Evolutionary conservation across 352 stramenopile species (phyloP), one percentile per base, ranked within the genome.

Genomic region (Phytophthora pinifolia): DNA sequence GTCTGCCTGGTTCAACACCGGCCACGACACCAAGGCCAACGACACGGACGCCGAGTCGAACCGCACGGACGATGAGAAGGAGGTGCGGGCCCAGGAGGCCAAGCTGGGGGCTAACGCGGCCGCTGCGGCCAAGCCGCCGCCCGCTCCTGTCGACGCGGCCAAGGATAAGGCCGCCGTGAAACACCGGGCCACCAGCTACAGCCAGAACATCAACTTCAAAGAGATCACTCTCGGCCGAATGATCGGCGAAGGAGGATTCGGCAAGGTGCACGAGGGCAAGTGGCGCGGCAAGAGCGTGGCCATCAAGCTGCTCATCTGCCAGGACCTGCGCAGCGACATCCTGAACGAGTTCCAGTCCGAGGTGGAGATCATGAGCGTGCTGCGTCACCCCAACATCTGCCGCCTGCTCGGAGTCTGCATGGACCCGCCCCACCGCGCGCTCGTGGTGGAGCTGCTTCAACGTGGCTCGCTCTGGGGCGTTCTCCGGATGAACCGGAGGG

Each of bases 331-430:
- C 12, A 76, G 56, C 17, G 79, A 86, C 39, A 86, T 86, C 46
- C 22, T 86, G 50, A 62, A 79, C 41, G 79, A 89, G 43, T 85
- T 89, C 51, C 70, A 86, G 59, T 84, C 71, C 9, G 79, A 89
- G 57, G 70, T 86, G 39, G 74, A 85, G 64, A 86, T 89, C 53
- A 89, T 89, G 79, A 86, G 74, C 32, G 73, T 86, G 15, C 80
- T 98, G 66, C 71, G 79, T 14, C 95, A 99, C 70, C 95, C 96
- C 6, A 98, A 98, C 72, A 97, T 99, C 54, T 98, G 95, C 61
- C 72, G 98, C 2, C 89, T 98, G 55, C 89, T 98, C 58, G 94
- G 93, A 18, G 94, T 92, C 27, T 98, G 92, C 68, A 84, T 98
- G 54, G 76, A 96, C n/a, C 88, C 93, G 25, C 91, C 90, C 2